Base-by-base conservation (phyloP, 1,139 yeast species). In the Suzukiozyma palmioleophila region DNA sequence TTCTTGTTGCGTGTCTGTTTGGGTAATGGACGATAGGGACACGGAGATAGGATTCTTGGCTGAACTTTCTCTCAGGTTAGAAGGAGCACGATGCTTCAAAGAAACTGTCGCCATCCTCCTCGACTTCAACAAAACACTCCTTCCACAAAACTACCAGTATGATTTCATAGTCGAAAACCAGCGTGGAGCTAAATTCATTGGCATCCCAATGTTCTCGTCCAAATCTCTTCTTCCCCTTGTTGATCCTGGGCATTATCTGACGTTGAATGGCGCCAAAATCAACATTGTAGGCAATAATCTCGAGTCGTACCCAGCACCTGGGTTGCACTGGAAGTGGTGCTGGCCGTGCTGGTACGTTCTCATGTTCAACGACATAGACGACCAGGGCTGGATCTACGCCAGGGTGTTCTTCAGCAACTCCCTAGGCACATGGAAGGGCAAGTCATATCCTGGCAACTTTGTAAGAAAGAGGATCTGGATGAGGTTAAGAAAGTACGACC, bases 301-400 rank as follows among this genome's bases (percentile, higher is more conserved):
- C 18, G 53, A 56, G 10, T 64, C 76, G 41, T 76, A 69, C 41
- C 80, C 85, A 1, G 63, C 82, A 14, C 92, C 94, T 0, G 86
- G 80, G 45, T 63, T 76, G 32, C 58, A 71, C 39, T 84, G 92
- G 94, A 58, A 60, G 41, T 84, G 94, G 94, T 55, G 62, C 21
- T 84, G 94, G 94, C 68, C 69, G 28, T 58, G 66, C 25, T 84
- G 92, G 94, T 81, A 81, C 50, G 78, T 82, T 9, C 69, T 82
- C 47, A 84, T 84, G 94, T 62, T 75, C 26, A 69, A 73, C 35
- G 89, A 84, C 50, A 75, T 82, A 12, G 94, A 84, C 54, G 88
- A 82, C 47, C 84, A 81, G 47, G 94, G 94, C 2, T 84, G 94
- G 92, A 58, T 77, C 18, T 84, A 84, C 52, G 72, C 83, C 29